Evolutionary conservation across 108 stramenopile species (phyloP), one percentile per base, ranked within the genome.

Genomic region (Conticribra guillardii): DNA sequence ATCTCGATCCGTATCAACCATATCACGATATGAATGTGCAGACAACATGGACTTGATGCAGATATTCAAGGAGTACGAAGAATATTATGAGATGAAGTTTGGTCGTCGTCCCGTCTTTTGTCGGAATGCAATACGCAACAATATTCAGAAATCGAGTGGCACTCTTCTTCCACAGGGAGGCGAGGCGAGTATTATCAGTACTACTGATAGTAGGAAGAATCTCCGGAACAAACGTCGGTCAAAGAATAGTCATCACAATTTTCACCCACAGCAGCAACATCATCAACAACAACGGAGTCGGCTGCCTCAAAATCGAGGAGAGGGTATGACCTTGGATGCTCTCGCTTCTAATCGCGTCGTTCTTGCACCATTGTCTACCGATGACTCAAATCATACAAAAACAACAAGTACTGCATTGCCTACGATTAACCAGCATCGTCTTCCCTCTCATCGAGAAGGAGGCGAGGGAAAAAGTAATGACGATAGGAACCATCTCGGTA

Each of bases 381-480:
- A n/a, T n/a, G n/a, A n/a, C n/a, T n/a, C n/a, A n/a, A n/a, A n/a
- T n/a, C n/a, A n/a, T n/a, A n/a, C n/a, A n/a, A n/a, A n/a, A n/a
- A n/a, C n/a, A n/a, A n/a, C n/a, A n/a, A n/a, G n/a, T n/a, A n/a
- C n/a, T n/a, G n/a, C n/a, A n/a, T n/a, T n/a, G n/a, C n/a, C n/a
- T n/a, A n/a, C n/a, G n/a, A n/a, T n/a, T n/a, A n/a, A n/a, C n/a
- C n/a, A n/a, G n/a, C n/a, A n/a, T n/a, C n/a, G n/a, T n/a, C n/a
- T n/a, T n/a, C n/a, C n/a, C 37, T 65, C 74, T 16, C 33, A 46
- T n/a, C 54, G 62, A 30, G 67, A 67, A 37, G 76, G 47, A 37
- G 48, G 29, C 41, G 53, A 64, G 21, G 37, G 29, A 47, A 55
- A 73, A 32, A 56, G 21, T 4, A 58, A 68, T 31, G 47, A 21